Evolutionary conservation across 768 basidiomycete genomes (phyloP).

Genomic region (Naganishia antarctica): DNA sequence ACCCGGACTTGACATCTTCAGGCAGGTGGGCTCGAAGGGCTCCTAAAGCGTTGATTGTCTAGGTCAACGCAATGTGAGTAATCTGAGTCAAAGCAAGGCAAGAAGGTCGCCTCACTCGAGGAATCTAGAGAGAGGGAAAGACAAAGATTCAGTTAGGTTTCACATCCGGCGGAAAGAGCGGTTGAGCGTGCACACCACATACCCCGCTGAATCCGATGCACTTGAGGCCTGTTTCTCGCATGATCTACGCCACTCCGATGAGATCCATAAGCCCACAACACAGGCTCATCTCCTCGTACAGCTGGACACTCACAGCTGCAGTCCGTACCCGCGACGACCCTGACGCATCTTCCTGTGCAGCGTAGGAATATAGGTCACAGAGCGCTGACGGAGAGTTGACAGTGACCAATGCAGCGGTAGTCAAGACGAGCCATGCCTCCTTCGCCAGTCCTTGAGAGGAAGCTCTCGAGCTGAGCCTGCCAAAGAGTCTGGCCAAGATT

Average conservation of each 20-base stretch:
- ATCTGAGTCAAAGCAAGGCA: neutral
- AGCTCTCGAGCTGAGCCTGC: conserved; percentile 33
- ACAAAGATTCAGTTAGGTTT: too few relatives aligned
- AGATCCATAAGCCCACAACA: neutral
- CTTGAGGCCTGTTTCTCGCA: conserved; percentile 85
- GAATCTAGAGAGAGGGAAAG: conserved; percentile 14
- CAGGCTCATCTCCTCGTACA: neutral
- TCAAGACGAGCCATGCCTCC: conserved; percentile 40
- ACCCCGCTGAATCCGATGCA: conserved; percentile 65
- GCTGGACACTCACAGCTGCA: conserved; percentile 54
- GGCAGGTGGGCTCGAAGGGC: conserved; percentile 72
- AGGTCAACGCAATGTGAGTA: conserved; percentile 29
- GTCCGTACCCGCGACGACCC: conserved; percentile 61
- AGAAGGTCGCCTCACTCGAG: conserved; percentile 19
- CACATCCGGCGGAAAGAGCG: conserved; percentile 10
- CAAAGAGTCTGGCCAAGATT: conserved; percentile 51
- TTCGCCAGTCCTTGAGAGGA: conserved; percentile 27
- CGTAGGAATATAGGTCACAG: conserved; percentile 75
- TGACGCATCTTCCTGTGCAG: conserved; percentile 53
- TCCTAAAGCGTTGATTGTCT: conserved; percentile 78
- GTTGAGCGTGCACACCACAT: conserved; percentile 15
- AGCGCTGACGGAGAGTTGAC: conserved; percentile 73
- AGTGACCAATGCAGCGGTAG: conserved; percentile 80
- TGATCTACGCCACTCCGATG: conserved; percentile 51
- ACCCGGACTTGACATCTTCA: conserved; percentile 67